Conservation (phyloP, 257 asterid species). For the Mentha longifolia region DNA sequence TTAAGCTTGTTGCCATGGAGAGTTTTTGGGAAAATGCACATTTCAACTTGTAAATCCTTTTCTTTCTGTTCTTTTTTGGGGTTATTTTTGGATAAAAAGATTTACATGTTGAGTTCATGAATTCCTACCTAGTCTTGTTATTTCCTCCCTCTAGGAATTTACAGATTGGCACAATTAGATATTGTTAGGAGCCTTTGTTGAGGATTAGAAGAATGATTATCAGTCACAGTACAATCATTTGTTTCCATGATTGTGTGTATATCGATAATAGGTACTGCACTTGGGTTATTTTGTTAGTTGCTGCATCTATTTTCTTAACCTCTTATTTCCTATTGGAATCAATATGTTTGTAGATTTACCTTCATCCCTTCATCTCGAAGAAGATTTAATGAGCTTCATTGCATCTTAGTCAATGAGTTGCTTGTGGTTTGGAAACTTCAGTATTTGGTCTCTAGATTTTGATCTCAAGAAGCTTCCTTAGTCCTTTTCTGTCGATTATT, state of each 20-base stretch:
- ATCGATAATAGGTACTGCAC: not conserved
- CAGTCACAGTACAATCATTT: too few relatives aligned
- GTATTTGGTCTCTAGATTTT: not conserved
- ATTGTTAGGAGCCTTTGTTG: too few relatives aligned
- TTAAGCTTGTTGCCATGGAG: constrained; percentile 24
- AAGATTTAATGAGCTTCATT: not conserved
- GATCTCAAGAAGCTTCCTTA: not conserved
- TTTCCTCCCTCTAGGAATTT: constrained; percentile 44
- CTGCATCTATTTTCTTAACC: not conserved
- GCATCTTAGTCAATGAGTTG: constrained; percentile 24
- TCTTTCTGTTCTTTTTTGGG: not conserved
- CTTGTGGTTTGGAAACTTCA: constrained; percentile 19
- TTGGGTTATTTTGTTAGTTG: not conserved
- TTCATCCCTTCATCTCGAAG: not conserved
- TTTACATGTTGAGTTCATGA: not conserved
- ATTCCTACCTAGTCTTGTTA: constrained; percentile 20
- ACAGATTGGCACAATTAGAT: too few relatives aligned
- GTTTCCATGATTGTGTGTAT: not conserved
- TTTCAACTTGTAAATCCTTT: constrained; percentile 10
- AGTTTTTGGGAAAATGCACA: not conserved
- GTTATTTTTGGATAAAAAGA: not conserved
- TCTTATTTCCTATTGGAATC: not conserved
- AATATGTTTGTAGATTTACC: constrained; percentile 7
- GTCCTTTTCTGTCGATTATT: not conserved
- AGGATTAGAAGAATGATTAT: too few relatives aligned